Evolutionary conservation across 345 rosid species (phyloP).

Genomic region (Erucastrum elatum): DNA sequence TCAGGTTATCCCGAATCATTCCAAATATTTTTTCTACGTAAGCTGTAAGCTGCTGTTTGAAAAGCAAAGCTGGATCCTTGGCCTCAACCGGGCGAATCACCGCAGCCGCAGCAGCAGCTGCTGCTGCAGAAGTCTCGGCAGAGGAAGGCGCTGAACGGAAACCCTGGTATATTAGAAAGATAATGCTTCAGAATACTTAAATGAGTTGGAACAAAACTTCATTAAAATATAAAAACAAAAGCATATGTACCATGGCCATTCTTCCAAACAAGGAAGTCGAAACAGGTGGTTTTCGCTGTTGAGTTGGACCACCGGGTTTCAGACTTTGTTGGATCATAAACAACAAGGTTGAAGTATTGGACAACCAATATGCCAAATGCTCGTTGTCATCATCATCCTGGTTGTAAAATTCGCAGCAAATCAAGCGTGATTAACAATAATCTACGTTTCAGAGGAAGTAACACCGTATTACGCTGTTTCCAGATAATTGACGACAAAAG

Average conservation of each 20-base stretch:
- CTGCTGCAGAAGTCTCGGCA: slow-evolving; percentile 61
- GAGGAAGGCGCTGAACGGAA: slow-evolving; percentile 93
- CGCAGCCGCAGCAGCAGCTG: slow-evolving; percentile 58
- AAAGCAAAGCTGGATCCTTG: slow-evolving; percentile 93
- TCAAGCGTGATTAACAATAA: slow-evolving; percentile 9
- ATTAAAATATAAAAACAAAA: slow-evolving; percentile 5
- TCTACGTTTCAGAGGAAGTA: slow-evolving; percentile 10
- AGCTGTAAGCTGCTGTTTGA: slow-evolving; percentile 94
- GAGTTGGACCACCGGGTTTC: slow-evolving; percentile 65
- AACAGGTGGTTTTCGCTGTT: slow-evolving; percentile 62
- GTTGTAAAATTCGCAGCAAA: slow-evolving; percentile 19
- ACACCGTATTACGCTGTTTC: slow-evolving; percentile 6
- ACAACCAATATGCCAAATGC: slow-evolving; percentile 96
- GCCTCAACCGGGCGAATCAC: slow-evolving; percentile 94
- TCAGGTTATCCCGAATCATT: slow-evolving; percentile 92
- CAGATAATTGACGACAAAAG: neutral
- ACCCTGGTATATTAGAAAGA: slow-evolving; percentile 56
- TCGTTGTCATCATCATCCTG: slow-evolving; percentile 89
- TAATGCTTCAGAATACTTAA: slow-evolving; percentile 9
- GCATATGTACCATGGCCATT: slow-evolving; percentile 76
- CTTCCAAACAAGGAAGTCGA: slow-evolving; percentile 89
- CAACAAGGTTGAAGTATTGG: slow-evolving; percentile 82
- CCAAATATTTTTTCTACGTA: slow-evolving; percentile 97
- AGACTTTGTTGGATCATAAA: slow-evolving; percentile 88
- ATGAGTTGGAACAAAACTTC: neutral